Percentiles rank a stretch among this genome's conserved stretches.
These are phyloP conservation scores for Sporothrix luriei DNA, from an alignment of 2,329 filamentous ascomycete genomes.

Conservation along the genomic window DNA sequence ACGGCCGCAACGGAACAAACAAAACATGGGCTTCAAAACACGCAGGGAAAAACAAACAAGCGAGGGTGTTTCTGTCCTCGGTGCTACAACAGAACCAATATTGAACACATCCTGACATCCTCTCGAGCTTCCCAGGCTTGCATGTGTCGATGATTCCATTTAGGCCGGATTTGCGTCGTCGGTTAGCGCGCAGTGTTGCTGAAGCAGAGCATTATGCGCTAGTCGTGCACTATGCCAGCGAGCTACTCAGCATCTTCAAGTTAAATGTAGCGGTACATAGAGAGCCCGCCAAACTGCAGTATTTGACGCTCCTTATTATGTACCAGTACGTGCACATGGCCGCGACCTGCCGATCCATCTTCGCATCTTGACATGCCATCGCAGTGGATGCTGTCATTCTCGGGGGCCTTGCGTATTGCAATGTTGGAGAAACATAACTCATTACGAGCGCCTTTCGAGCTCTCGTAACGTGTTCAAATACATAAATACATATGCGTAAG, in stretches of 20 bases:
- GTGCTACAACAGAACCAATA: neutral
- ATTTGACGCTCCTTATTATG: neutral
- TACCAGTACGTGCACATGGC: constrained; percentile 1
- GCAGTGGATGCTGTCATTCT: constrained; percentile 22
- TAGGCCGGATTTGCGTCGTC: constrained; percentile 14
- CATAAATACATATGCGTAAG: neutral
- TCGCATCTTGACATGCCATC: constrained; percentile 6
- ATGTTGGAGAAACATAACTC: neutral
- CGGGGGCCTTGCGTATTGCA: neutral
- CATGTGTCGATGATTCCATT: constrained; percentile 26
- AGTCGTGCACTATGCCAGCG: constrained; percentile 1
- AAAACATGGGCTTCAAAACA: neutral
- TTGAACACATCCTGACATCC: constrained; percentile 8
- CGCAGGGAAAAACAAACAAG: neutral
- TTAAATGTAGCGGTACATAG: neutral
- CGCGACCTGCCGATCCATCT: constrained; percentile 1
- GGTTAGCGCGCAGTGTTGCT: constrained; percentile 14
- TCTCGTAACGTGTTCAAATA: neutral
- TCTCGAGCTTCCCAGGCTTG: neutral
- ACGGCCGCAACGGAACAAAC: constrained; percentile 18
- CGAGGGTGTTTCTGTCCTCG: neutral
- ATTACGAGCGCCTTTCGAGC: neutral
- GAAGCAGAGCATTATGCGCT: constrained; percentile 26
- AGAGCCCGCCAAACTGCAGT: too few species aligned
- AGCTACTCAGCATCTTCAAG: constrained; percentile 24